These are phyloP conservation scores for Penicillium paxilli DNA, from an alignment of 495 filamentous ascomycete genomes.

Conservation along the genomic window DNA sequence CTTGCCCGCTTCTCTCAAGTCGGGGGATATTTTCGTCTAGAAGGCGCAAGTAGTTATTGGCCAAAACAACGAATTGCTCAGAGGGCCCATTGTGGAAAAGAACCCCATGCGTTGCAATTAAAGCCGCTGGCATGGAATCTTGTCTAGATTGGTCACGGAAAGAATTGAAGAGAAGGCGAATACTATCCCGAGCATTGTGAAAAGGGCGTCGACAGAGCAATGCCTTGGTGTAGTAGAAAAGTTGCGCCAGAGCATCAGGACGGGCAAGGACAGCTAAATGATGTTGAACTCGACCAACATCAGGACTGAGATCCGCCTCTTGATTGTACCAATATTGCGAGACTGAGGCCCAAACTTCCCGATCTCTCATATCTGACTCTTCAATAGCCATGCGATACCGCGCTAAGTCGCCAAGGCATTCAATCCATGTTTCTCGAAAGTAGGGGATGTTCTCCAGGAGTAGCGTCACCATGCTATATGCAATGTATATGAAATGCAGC, in stretches of 20 bases:
- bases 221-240: constrained; percentile 69
- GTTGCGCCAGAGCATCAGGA: constrained; percentile 70
- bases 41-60: constrained; percentile 47
- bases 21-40: constrained; percentile 62
- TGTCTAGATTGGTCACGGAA: constrained; percentile 36
- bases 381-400: constrained; percentile 79
- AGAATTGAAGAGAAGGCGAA: constrained; percentile 70
- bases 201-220: constrained; percentile 54
- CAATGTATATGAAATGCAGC: constrained; percentile 77
- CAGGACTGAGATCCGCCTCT: constrained; percentile 69
- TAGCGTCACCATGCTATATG: constrained; percentile 79
- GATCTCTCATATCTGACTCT: constrained; percentile 66
- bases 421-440: constrained; percentile 87
- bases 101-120: constrained; percentile 65
- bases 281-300: constrained; percentile 76
- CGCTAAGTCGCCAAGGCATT: constrained; percentile 80
- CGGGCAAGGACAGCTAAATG: constrained; percentile 80
- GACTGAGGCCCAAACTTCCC: constrained; percentile 77
- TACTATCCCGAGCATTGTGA: constrained; percentile 62
- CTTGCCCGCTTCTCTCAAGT: constrained; percentile 57
- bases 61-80: constrained; percentile 46
- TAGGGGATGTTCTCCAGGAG: constrained; percentile 72
- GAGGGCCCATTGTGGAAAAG: constrained; percentile 59
- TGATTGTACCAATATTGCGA: constrained; percentile 80
- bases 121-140: constrained; percentile 42